Base-by-base conservation (phyloP, 768 basidiomycete species). In the Pseudohyphozyma bogoriensis region DNA sequence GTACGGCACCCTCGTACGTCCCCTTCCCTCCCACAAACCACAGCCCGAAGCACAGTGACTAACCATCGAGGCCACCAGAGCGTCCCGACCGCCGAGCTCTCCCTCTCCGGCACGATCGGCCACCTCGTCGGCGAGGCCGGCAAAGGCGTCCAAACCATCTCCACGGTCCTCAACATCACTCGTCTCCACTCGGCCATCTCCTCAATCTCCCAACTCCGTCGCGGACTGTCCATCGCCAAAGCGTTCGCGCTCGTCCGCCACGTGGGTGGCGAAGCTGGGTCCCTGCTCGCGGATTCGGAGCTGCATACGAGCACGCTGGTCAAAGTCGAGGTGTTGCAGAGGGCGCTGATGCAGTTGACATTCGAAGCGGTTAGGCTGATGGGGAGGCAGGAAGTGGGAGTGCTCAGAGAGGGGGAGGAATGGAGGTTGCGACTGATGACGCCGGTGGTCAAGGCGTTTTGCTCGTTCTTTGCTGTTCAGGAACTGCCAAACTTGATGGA, bases 401-500 rank as follows among this genome's bases (percentile, higher is more conserved):
- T 76, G 0, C 81, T 82, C 11, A 33, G 16, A 20, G 56, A 37
- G 29, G 28, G 4, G 47, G 86, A 86, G 63, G 69, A 76, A 53
- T 69, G 72, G 35, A 73, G 83, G 7, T 67, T 87, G 64, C 76
- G 85, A 58, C 74, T 87, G 67, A 68, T 87, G 55, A 87, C 85
- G 0, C 84, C 85, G 13, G 79, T 82, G 4, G 56, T 79, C 32
- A 88, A 88, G 71, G 84, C 82, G 0, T 88, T 85, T 70, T 78
- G 79, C 13, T 80, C 85, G 13, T 81, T 85, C 65, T 82, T 82
- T 63, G 81, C 82, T 0, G 78, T 77, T 55, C 69, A 77, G 0
- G 83, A 81, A 3, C 82, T 87, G 76, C 83, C 85, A 61, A 83
- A 86, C 65, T 80, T 83, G 36, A 87, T 88, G 85, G 75, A 81